Evolutionary conservation across 2,329 filamentous ascomycete genomes (phyloP), one percentile per base, ranked within the genome.

Genomic region (Exserohilum rostratum): DNA sequence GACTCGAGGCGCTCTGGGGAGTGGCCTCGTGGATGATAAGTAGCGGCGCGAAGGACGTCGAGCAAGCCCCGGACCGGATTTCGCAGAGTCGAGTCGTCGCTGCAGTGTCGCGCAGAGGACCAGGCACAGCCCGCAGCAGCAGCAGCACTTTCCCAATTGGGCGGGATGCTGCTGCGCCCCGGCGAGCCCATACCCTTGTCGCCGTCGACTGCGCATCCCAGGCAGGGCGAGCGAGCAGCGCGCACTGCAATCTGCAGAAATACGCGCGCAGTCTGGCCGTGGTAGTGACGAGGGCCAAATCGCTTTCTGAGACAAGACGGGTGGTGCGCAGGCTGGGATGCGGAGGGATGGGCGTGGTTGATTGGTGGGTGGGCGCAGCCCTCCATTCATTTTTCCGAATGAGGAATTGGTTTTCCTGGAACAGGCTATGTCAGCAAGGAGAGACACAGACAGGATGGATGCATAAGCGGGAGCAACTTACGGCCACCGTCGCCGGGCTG

Each of bases 1-100:
- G 55, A 68, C 66, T 55, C 68, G 65, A 72, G 70, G 69, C 67
- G 52, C 42, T 50, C 57, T 61, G 46, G 45, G 45, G 43, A 55
- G 54, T 53, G 57, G 30, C 52, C 50, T 55, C 50, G 60, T 58
- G 39, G 37, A 27, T 40, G 64, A 73, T 71, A 71, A 70, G 64
- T 61, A 68, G 58, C 47, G 53, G 60, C 3, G 60, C 6, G 4
- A 17, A 51, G 46, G 66, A 67, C 66, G 60, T 64, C 58, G 61
- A 55, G 60, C 49, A 34, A 31, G 55, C 46, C 25, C 55, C 49
- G 22, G 46, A 55, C 43, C 51, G 57, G 53, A 50, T 37, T 50
- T 50, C 35, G 49, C 57, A 62, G 64, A 67, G 61, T 67, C 53
- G 46, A 37, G 30, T 59, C 22, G 22, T 25, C 7, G 22, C 22